These are phyloP conservation scores for Stentor roeselii DNA, from an alignment of 73 alveolate genomes.

Conservation along the genomic window DNA sequence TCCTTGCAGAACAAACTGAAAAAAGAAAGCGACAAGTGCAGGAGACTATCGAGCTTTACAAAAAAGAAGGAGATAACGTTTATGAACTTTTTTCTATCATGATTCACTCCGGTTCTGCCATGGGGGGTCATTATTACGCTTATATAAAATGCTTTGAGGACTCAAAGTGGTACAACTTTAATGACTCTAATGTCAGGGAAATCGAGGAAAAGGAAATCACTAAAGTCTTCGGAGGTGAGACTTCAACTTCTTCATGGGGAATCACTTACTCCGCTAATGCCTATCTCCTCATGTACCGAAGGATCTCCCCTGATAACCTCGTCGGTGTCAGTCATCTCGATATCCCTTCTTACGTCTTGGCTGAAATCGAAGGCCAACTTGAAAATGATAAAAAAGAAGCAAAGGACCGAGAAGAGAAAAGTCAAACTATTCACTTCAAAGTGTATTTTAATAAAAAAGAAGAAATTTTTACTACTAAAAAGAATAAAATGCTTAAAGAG, in stretches of 20 bases:
- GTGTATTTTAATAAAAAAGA: slow-evolving; percentile 21
- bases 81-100: slow-evolving; percentile 87
- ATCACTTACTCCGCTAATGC: slow-evolving; percentile 63
- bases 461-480: not conserved
- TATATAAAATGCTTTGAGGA: slow-evolving; percentile 83
- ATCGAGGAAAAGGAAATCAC: slow-evolving; percentile 55
- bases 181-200: slow-evolving; percentile 77
- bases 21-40: slow-evolving; percentile 38
- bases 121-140: slow-evolving; percentile 95
- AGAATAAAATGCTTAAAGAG: not conserved
- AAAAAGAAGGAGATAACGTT: slow-evolving; percentile 77
- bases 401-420: slow-evolving; percentile 31
- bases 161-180: slow-evolving; percentile 76
- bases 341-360: slow-evolving; percentile 35
- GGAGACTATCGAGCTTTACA: slow-evolving; percentile 48
- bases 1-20: slow-evolving; percentile 22
- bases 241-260: slow-evolving; percentile 22
- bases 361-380: slow-evolving; percentile 49
- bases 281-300: slow-evolving; percentile 81
- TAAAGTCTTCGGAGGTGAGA: slow-evolving; percentile 76
- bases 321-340: slow-evolving; percentile 45
- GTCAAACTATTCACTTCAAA: not conserved
- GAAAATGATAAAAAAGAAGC: slow-evolving; percentile 57
- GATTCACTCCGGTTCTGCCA: slow-evolving; percentile 91
- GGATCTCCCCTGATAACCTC: slow-evolving; percentile 32